phyloP scores from a whole-genome alignment of 1,139 yeast genomes.

The Spathaspora jeffriesii region DNA sequence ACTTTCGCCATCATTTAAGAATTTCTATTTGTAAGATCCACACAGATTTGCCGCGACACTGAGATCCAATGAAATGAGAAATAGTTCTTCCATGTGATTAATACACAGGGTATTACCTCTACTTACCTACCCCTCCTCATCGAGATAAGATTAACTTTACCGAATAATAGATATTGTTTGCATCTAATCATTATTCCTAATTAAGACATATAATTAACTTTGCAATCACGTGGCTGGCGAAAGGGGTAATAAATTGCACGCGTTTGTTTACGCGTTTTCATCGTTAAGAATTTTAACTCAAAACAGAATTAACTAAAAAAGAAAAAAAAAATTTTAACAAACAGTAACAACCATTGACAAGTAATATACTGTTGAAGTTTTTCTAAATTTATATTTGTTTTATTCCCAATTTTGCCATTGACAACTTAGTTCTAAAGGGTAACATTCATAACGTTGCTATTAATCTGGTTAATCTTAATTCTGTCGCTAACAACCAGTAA shows the following conservation, averaged over 20 bases:
- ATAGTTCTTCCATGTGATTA: too few species aligned
- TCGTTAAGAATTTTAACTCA: slow-evolving; percentile 1
- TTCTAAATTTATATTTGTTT: not conserved
- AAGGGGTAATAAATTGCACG: slow-evolving; percentile 1
- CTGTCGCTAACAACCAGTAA: not conserved
- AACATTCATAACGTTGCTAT: not conserved
- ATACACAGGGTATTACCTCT: too few species aligned
- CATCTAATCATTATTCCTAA: not conserved
- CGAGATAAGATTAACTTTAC: too few species aligned
- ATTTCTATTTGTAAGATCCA: too few species aligned
- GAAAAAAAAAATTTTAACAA: not conserved
- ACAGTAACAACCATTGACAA: not conserved
- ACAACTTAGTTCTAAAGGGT: not conserved
- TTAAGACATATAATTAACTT: not conserved
- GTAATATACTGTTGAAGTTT: not conserved
- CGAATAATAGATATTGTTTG: not conserved
- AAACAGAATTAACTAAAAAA: slow-evolving; percentile 3
- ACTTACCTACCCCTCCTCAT: not conserved
- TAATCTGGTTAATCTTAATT: not conserved
- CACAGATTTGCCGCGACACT: too few species aligned
- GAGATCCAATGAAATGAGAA: too few species aligned
- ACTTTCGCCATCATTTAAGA: too few species aligned
- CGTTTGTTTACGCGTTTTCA: slow-evolving; percentile 4
- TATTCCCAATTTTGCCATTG: not conserved
- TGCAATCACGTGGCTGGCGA: not conserved